Base-by-base conservation (phyloP, 768 basidiomycete species). In the Boletales sp. region DNA sequence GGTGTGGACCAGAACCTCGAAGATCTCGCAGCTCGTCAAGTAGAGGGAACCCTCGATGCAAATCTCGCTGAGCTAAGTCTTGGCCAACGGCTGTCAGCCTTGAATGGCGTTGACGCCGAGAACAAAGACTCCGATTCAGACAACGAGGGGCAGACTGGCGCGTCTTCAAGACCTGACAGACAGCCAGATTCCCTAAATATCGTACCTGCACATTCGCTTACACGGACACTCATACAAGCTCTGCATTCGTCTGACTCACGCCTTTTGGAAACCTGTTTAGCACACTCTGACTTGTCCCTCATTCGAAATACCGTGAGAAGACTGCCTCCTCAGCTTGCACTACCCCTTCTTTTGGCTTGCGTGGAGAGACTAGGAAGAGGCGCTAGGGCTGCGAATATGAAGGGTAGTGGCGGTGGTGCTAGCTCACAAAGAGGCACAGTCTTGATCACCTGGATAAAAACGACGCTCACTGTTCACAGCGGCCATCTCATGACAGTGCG, bases 141-240 rank as follows among this genome's bases (percentile, higher is more conserved):
- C 36, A 78, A 77, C 42, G 82, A 79, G 48, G 72, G 75, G 14
- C 73, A 73, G 14, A 73, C 75, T 19, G 67, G 59, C 45, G n/a
- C 32, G 40, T 52, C 56, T 44, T 56, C 60, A 19, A 54, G 34
- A 40, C 42, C 45, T 10, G 18, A 56, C 47, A 62, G 43, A 50
- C 49, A 49, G 27, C 56, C 49, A 43, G 62, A 47, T 18, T 71
- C 72, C 12, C 62, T 64, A 8, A 61, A 74, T n/a, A 67, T 77
- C 36, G 74, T 84, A 17, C 90, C 94, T 34, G 83, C 91, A 1
- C 83, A 86, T 55, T 94, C 95, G 0, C 79, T 98, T 51, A 91
- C 95, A 24, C 86, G 93, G 48, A 94, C 95, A 24, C 78, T 99
- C 43, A 90, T 95, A 50, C 97, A 99, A 71, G 95, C 97, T 0